These are phyloP conservation scores for Zizania latifolia DNA, from an alignment of 176 grass and related monocot species.

Conservation along the genomic window DNA sequence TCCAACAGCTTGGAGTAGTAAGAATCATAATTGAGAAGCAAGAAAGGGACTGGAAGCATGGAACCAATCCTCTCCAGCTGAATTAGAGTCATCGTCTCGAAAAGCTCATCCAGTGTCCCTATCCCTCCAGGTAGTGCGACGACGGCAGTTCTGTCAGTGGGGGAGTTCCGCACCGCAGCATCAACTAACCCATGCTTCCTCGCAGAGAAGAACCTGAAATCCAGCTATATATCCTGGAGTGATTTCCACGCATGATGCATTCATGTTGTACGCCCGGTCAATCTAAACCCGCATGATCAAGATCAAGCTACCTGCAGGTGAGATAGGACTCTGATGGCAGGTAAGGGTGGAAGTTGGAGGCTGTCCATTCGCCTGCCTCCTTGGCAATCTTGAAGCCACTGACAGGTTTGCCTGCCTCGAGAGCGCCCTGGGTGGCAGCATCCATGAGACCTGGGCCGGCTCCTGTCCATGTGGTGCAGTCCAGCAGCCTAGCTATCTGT, in stretches of 20 bases:
- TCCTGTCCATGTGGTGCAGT: slow-evolving; percentile 84
- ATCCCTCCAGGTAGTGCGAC: slow-evolving; percentile 67
- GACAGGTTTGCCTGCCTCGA: slow-evolving; percentile 54
- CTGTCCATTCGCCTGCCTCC: slow-evolving; percentile 80
- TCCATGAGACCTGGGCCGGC: slow-evolving; percentile 84
- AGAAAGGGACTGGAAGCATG: slow-evolving; percentile 41
- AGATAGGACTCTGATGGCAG: slow-evolving; percentile 56
- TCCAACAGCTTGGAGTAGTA: slow-evolving; percentile 77
- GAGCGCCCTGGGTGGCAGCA: slow-evolving; percentile 56
- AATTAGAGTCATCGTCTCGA: slow-evolving; percentile 69
- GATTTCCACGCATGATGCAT: neutral
- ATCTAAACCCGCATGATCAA: neutral
- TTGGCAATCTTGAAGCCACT: slow-evolving; percentile 76
- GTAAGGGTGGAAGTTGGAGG: slow-evolving; percentile 70
- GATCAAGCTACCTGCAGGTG: slow-evolving; percentile 66
- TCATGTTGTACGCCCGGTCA: neutral
- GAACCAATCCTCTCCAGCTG: slow-evolving; percentile 83
- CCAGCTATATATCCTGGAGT: neutral
- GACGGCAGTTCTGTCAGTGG: slow-evolving; percentile 39
- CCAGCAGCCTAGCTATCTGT: slow-evolving; percentile 56
- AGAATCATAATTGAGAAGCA: slow-evolving; percentile 81
- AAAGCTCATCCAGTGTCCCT: slow-evolving; percentile 74
- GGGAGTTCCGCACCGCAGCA: slow-evolving; percentile 55
- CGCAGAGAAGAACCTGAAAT: slow-evolving; percentile 82
- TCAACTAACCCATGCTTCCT: slow-evolving; percentile 88